phyloP scores from a whole-genome alignment of 1,284 basidiomycete species.

The Fomes fomentarius region DNA sequence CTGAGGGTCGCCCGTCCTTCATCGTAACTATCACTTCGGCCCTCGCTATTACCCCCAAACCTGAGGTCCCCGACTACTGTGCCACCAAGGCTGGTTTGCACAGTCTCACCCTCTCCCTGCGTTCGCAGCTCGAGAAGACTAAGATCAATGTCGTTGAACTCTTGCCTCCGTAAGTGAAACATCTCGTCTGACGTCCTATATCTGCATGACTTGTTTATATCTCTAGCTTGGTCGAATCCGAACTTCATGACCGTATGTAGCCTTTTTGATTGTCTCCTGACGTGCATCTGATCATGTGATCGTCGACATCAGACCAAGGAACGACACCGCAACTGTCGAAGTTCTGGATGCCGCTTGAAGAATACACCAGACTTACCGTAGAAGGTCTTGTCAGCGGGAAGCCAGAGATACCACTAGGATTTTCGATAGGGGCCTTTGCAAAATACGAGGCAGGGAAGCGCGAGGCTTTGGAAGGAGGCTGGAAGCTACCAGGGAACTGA shows the following conservation, averaged over 20 bases:
- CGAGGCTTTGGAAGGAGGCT: slow-evolving; percentile 16
- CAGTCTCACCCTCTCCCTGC: slow-evolving; percentile 53
- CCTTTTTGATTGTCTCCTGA: background rate
- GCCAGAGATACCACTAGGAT: slow-evolving; percentile 40
- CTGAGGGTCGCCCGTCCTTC: slow-evolving; percentile 48
- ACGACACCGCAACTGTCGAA: slow-evolving; percentile 50
- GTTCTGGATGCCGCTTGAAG: slow-evolving; percentile 61
- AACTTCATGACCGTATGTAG: slow-evolving; percentile 60
- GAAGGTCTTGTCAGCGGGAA: slow-evolving; percentile 53
- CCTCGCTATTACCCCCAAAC: slow-evolving; percentile 49
- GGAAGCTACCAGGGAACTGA: too few species aligned
- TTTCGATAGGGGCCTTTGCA: slow-evolving; percentile 28
- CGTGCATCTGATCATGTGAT: too few species aligned
- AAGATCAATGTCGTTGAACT: slow-evolving; percentile 63
- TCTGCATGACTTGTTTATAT: background rate
- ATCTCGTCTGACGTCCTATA: background rate
- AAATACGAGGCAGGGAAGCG: slow-evolving; percentile 37
- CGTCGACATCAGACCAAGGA: slow-evolving; percentile 58
- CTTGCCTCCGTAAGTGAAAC: slow-evolving; percentile 55
- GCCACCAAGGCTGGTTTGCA: slow-evolving; percentile 69
- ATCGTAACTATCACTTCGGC: slow-evolving; percentile 58
- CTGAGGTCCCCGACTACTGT: slow-evolving; percentile 52
- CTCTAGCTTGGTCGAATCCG: slow-evolving; percentile 60
- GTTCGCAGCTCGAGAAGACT: slow-evolving; percentile 50
- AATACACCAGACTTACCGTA: slow-evolving; percentile 51